Base-by-base conservation (phyloP, 2,329 filamentous ascomycete genomes). In the Knoxdaviesia capensis region DNA sequence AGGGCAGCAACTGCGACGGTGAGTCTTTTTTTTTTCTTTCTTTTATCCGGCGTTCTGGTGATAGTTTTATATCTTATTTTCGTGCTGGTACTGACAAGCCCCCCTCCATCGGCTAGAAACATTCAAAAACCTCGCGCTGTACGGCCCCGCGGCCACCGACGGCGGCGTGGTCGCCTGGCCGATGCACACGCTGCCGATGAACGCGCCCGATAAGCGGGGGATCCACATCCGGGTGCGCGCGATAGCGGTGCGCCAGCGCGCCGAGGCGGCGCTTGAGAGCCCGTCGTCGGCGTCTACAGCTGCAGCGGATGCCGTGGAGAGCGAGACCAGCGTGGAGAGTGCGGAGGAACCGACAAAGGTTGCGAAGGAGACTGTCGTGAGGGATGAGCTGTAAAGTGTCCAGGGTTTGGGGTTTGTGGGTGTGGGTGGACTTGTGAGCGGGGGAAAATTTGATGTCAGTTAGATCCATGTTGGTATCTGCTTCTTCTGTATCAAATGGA, bases 1-100 rank as follows among this genome's bases (percentile, higher is more conserved):
- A 58, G 44, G 48, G 47, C 6, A 63, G 56, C 35, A 51, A 54
- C 31, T 69, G 66, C 49, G 56, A 61, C 44, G 61, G 63, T 63
- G 46, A 50, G 57, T 53, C 36, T 9, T 6, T 36, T n/a, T 31
- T 30, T 37, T 5, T 3, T 30, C 36, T 9, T 6, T 36, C 9
- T 31, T 30, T 37, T 5, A 1, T 30, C 33, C 31, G 11, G 38
- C 33, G 36, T 38, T 5, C 33, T 40, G 30, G n/a, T 35, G 7
- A 9, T 35, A 7, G 7, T 9, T 34, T 8, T n/a, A 28, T 36
- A 36, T 41, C 46, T 48, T 6, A 46, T 20, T 32, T 6, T 28
- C 37, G 5, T 31, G 11, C 33, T 7, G 33, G 3, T 9, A 8
- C 30, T 35, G 29, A 40, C 8, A 11, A 35, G 33, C 7, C 11